Conservation (phyloP, 2,329 filamentous ascomycete genomes). For the Fusarium piperis region DNA sequence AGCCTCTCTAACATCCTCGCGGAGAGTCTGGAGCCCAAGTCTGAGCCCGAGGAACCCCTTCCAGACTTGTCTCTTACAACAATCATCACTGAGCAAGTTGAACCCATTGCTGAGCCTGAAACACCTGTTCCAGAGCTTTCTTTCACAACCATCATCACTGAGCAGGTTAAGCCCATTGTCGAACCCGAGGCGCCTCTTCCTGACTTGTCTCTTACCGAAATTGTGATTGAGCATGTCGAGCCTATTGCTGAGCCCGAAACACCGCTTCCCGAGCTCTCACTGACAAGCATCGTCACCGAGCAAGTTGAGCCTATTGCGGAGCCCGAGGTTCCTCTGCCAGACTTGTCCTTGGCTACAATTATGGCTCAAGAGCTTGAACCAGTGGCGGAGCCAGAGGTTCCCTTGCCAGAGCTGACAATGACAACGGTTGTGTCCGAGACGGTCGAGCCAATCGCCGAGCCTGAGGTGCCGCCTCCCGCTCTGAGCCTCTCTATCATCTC, state of each 20-base stretch:
- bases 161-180: slow-evolving; percentile 44
- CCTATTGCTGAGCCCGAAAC: background rate
- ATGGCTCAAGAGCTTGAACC: slow-evolving; percentile 10
- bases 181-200: slow-evolving; percentile 18
- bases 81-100: slow-evolving; percentile 42
- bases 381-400: slow-evolving; percentile 33
- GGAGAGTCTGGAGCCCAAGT: slow-evolving; percentile 43
- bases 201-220: background rate
- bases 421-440: slow-evolving; percentile 23
- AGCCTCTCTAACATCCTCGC: slow-evolving; percentile 39
- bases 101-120: slow-evolving; percentile 40
- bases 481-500: slow-evolving; percentile 24
- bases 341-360: background rate
- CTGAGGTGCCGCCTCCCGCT: slow-evolving; percentile 13
- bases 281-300: slow-evolving; percentile 46
- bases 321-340: slow-evolving; percentile 13
- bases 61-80: slow-evolving; percentile 31
- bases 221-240: slow-evolving; percentile 4
- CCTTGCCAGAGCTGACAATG: slow-evolving; percentile 36
- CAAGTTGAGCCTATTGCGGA: slow-evolving; percentile 41
- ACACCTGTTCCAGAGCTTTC: slow-evolving; percentile 41
- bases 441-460: slow-evolving; percentile 30
- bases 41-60: slow-evolving; percentile 19
- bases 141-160: slow-evolving; percentile 45
- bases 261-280: slow-evolving; percentile 40